phyloP scores from a whole-genome alignment of 179 eudicot genomes.

The Dionaea muscipula region DNA sequence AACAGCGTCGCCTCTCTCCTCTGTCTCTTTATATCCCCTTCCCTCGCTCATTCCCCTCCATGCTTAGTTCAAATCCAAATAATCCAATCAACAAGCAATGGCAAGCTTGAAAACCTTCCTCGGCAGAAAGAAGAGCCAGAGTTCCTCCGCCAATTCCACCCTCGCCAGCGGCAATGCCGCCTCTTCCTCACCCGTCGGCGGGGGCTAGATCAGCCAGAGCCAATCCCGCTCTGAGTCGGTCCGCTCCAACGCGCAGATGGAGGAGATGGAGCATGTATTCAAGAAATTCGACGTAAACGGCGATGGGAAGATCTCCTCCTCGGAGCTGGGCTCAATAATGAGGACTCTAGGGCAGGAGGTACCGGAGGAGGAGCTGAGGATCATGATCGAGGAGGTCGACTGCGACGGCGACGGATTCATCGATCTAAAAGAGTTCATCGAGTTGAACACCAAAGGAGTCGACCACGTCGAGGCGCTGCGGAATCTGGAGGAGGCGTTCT shows the following conservation, averaged over 20 bases:
- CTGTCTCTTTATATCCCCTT: no score
- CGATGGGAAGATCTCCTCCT: slow-evolving; percentile 42
- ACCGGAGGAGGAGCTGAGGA: slow-evolving; percentile 22
- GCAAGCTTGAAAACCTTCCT: slow-evolving; percentile 7
- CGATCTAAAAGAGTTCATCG: slow-evolving; percentile 39
- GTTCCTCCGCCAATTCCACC: background rate
- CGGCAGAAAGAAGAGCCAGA: slow-evolving; percentile 1
- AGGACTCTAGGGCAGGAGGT: slow-evolving; percentile 34
- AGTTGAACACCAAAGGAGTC: slow-evolving; percentile 39
- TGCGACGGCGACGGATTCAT: slow-evolving; percentile 51
- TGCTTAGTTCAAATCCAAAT: no score
- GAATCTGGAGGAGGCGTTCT: slow-evolving; percentile 43
- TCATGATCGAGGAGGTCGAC: slow-evolving; percentile 40
- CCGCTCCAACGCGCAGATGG: slow-evolving; percentile 6
- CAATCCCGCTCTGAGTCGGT: slow-evolving; percentile 3
- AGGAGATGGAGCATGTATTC: slow-evolving; percentile 43
- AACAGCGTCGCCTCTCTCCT: no score
- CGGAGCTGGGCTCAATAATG: slow-evolving; percentile 39
- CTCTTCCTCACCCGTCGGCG: background rate
- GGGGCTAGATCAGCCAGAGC: background rate
- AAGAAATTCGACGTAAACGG: slow-evolving; percentile 54
- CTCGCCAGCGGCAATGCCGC: no score
- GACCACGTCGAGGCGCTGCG: slow-evolving; percentile 29
- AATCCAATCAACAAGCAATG: no score
- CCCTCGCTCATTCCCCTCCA: no score